Evolutionary conservation across 768 basidiomycete species (phyloP), one percentile per base, ranked within the genome.

Genomic region (Boletus subparvulus): DNA sequence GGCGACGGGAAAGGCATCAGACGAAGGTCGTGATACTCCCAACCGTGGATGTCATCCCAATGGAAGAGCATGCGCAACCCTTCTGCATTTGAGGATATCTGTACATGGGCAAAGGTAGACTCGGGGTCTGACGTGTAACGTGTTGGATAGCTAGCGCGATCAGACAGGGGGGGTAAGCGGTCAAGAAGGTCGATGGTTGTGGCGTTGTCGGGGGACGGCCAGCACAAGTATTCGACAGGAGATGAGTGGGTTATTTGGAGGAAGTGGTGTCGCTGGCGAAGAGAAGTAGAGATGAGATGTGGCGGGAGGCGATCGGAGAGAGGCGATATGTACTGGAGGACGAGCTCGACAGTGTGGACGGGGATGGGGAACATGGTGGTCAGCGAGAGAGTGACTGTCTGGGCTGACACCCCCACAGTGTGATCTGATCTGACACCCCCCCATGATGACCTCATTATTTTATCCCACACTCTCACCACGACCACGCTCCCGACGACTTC

Each of bases 11-110:
- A 89, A 12, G 88, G 88, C 85, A 90, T 88, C 64, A 80, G 67
- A 37, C 80, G 75, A 36, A 80, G 71, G 69, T 90, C 85, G 71
- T 88, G 87, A 65, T 88, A 92, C 65, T 77, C 83, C 90, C 90
- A 92, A 24, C 70, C 71, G 11, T 75, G 72, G 7, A 45, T 42
- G 19, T 71, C 73, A 66, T 88, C 82, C 85, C 86, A 89, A 36
- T 80, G 82, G 68, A 92, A 89, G 61, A 90, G 73, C 47, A 91
- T 75, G 59, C 87, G 80, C 59, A 88, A 72, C 3, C 71, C 77
- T 40, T 71, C 61, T 28, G 57, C 52, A 19, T 55, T 51, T 10
- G 73, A 60, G 55, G 76, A 74, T 74, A 84, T 73, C 63, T 76
- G 72, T 54, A 75, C 82, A 70, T 88, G 85, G 17, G 87, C 86